phyloP scores from a whole-genome alignment of 768 basidiomycete genomes.

The Porpolomopsis calyptriformis region DNA sequence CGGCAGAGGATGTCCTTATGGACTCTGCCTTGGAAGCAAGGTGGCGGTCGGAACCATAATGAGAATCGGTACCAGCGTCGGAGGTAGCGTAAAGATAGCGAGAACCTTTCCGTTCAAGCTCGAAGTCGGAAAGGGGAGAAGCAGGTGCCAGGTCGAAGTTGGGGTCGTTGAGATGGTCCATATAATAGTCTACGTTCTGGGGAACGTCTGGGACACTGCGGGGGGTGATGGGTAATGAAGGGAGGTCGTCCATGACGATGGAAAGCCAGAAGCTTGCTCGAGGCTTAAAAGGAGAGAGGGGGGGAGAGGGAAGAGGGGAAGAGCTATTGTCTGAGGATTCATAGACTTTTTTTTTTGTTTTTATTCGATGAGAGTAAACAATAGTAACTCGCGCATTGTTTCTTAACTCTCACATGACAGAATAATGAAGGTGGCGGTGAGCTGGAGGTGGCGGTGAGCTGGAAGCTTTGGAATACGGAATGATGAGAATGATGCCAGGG shows the following conservation, averaged over 20 bases:
- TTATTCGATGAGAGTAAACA: too few relatives aligned
- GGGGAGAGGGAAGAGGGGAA: neutral
- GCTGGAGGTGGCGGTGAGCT: too few relatives aligned
- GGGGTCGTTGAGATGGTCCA: slow-evolving; percentile 74
- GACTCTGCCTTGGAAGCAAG: slow-evolving; percentile 30
- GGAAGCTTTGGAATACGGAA: too few relatives aligned
- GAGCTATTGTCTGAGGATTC: neutral
- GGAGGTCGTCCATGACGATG: neutral
- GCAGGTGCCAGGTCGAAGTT: slow-evolving; percentile 49
- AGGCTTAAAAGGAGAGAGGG: too few relatives aligned
- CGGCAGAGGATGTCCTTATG: slow-evolving; percentile 31
- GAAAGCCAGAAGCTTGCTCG: neutral
- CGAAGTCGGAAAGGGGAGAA: neutral
- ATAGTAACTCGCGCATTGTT: too few relatives aligned
- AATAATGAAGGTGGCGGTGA: too few relatives aligned
- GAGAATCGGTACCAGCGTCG: slow-evolving; percentile 36
- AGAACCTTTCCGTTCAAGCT: neutral
- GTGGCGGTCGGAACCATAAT: slow-evolving; percentile 25
- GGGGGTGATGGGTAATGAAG: slow-evolving; percentile 11
- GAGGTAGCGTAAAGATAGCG: slow-evolving; percentile 14
- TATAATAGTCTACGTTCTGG: slow-evolving; percentile 59
- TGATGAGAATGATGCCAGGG: too few relatives aligned
- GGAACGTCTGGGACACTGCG: slow-evolving; percentile 66
- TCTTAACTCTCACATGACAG: too few relatives aligned
- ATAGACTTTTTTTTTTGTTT: too few relatives aligned